Percentiles rank a stretch among this genome's conserved stretches.
Conservation (phyloP, 192 early-diverging fungal genomes). For the Entomortierella lignicola region DNA sequence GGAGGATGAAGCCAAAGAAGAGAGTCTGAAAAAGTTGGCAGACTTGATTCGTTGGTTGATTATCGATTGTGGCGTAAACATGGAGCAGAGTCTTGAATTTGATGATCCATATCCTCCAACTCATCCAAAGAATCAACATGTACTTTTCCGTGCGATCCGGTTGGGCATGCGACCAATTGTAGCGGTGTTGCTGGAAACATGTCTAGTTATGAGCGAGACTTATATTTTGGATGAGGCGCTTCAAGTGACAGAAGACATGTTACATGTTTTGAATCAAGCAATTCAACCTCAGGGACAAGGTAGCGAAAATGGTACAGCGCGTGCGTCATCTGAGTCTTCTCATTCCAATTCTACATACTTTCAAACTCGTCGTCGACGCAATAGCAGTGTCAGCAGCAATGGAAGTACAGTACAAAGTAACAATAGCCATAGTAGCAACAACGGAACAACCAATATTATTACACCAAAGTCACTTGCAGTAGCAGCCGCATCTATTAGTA, state of each 20-base stretch:
- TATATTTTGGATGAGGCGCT: slow-evolving; percentile 46
- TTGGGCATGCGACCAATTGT: slow-evolving; percentile 52
- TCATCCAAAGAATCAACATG: slow-evolving; percentile 50
- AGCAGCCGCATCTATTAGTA: slow-evolving; percentile 26
- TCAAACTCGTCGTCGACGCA: slow-evolving; percentile 16
- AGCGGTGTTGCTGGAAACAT: slow-evolving; percentile 36
- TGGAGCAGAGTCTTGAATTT: slow-evolving; percentile 28
- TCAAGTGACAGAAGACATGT: slow-evolving; percentile 44
- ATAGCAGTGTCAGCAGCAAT: slow-evolving; percentile 41
- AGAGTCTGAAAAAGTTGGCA: slow-evolving; percentile 36
- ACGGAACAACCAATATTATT: slow-evolving; percentile 9
- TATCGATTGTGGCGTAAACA: slow-evolving; percentile 32
- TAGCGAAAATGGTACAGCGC: slow-evolving; percentile 10
- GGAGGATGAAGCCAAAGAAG: slow-evolving; percentile 51
- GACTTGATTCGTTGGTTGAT: slow-evolving; percentile 50
- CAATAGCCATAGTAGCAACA: neutral
- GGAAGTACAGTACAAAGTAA: slow-evolving; percentile 4
- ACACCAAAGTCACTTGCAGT: slow-evolving; percentile 41
- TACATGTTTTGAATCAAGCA: slow-evolving; percentile 13
- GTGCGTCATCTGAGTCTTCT: slow-evolving; percentile 15
- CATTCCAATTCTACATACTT: slow-evolving; percentile 1
- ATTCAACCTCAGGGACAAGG: slow-evolving; percentile 3
- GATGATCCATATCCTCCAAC: slow-evolving; percentile 41
- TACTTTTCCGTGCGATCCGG: slow-evolving; percentile 38
- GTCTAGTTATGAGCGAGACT: slow-evolving; percentile 40